Conservation (phyloP, 305 asterid genomes). For the Plantago rigida region DNA sequence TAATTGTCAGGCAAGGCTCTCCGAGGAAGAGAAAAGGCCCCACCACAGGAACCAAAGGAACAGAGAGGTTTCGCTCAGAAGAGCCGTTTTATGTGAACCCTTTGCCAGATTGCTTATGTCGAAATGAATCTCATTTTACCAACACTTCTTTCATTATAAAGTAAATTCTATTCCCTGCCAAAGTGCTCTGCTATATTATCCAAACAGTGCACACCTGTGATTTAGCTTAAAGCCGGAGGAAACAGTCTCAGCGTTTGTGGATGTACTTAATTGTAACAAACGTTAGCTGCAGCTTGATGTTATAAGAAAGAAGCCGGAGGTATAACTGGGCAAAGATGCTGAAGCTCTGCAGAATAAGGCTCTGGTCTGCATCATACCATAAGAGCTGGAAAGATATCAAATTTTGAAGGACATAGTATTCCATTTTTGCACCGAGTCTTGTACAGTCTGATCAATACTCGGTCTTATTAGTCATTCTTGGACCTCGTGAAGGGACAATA, state of each 20-base stretch:
- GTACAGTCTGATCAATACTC: background rate
- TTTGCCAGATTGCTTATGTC: slow-evolving; percentile 85
- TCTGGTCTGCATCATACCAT: background rate
- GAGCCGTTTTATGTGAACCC: slow-evolving; percentile 93
- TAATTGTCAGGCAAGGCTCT: slow-evolving; percentile 73
- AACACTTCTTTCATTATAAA: slow-evolving; percentile 31
- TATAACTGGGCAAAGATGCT: background rate
- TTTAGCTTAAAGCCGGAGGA: slow-evolving; percentile 18
- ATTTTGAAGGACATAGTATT: background rate
- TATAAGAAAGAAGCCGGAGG: background rate
- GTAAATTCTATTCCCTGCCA: slow-evolving; percentile 13
- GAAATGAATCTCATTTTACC: slow-evolving; percentile 28
- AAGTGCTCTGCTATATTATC: background rate
- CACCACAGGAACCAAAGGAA: slow-evolving; percentile 77
- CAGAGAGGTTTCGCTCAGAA: slow-evolving; percentile 77
- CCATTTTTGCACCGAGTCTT: background rate
- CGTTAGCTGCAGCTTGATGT: background rate
- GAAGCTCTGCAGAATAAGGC: background rate
- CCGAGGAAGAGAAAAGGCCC: slow-evolving; percentile 98
- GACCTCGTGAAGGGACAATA: background rate
- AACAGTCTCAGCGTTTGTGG: background rate
- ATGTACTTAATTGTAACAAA: background rate
- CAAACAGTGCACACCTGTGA: slow-evolving; percentile 10
- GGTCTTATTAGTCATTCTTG: slow-evolving; percentile 2
- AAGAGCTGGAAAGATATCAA: background rate